phyloP scores from a whole-genome alignment of 805 yeast species.

The Zygoascus bituminiphila region DNA sequence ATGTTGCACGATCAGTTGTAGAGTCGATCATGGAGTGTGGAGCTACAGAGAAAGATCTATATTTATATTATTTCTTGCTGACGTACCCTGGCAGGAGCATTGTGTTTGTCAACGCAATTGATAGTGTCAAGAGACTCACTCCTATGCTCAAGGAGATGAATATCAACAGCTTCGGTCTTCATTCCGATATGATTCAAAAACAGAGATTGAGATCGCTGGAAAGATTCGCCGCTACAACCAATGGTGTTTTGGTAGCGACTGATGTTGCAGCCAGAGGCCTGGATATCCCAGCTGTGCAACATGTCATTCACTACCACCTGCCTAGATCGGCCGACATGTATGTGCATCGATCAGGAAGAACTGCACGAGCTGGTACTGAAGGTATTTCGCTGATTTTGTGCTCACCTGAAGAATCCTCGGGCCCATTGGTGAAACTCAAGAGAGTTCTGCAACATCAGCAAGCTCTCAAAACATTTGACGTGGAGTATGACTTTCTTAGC shows the following conservation, averaged over 20 bases:
- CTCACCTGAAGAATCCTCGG: slow-evolving; percentile 88
- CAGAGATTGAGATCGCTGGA: slow-evolving; percentile 83
- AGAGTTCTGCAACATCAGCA: slow-evolving; percentile 5
- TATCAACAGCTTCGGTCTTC: slow-evolving; percentile 64
- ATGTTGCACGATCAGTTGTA: slow-evolving; percentile 62
- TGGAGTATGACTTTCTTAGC: slow-evolving; percentile 64
- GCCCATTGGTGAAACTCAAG: slow-evolving; percentile 65
- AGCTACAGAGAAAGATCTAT: slow-evolving; percentile 80
- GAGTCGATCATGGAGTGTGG: slow-evolving; percentile 92
- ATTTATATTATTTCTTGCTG: slow-evolving; percentile 75
- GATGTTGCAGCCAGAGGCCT: slow-evolving; percentile 98
- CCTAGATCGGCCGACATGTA: slow-evolving; percentile 93
- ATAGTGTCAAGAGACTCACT: slow-evolving; percentile 78
- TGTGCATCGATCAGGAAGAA: slow-evolving; percentile 94
- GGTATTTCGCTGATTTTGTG: slow-evolving; percentile 95
- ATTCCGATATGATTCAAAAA: slow-evolving; percentile 92
- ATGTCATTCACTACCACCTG: slow-evolving; percentile 91
- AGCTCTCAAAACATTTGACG: slow-evolving; percentile 57
- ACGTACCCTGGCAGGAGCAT: slow-evolving; percentile 85
- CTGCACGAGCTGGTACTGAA: slow-evolving; percentile 89
- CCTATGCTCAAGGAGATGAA: slow-evolving; percentile 65
- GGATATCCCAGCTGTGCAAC: slow-evolving; percentile 84
- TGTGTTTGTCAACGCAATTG: slow-evolving; percentile 92
- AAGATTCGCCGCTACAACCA: slow-evolving; percentile 46
- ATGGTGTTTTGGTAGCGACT: slow-evolving; percentile 71